Evolutionary conservation across 2,329 filamentous ascomycete species (phyloP).

Genomic region (Beauveria sp.): DNA sequence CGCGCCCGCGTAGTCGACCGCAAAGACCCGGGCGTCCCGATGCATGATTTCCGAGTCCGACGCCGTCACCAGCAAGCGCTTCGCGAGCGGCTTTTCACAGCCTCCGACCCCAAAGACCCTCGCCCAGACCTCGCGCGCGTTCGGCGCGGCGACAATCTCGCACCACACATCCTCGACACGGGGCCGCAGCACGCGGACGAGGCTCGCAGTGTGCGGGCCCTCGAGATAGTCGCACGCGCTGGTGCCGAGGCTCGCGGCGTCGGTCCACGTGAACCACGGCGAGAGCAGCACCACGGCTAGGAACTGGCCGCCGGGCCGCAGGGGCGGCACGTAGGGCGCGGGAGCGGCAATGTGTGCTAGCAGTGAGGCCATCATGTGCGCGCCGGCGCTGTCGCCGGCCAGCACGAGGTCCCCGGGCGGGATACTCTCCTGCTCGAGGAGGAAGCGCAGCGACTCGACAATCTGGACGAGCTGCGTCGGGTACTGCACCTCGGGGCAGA

Average conservation of each 20-base stretch:
- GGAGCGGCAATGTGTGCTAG: slow-evolving; percentile 16
- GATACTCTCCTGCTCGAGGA: slow-evolving; percentile 12
- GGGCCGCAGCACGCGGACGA: slow-evolving; percentile 2
- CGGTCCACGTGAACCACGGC: slow-evolving; percentile 16
- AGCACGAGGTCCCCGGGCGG: slow-evolving; percentile 15
- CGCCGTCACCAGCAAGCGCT: slow-evolving; percentile 5
- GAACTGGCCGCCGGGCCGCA: slow-evolving; percentile 5
- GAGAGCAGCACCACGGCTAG: slow-evolving; percentile 15
- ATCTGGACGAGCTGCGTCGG: slow-evolving; percentile 18
- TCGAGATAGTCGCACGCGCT: slow-evolving; percentile 16
- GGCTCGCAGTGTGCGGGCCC: background rate
- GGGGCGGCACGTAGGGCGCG: slow-evolving; percentile 13
- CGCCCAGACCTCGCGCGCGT: slow-evolving; percentile 4
- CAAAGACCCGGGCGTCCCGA: slow-evolving; percentile 1
- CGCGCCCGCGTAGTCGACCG: background rate
- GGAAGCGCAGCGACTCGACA: slow-evolving; percentile 14
- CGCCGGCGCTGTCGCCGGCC: slow-evolving; percentile 19
- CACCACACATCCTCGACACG: slow-evolving; percentile 8
- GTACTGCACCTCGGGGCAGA: slow-evolving; percentile 17
- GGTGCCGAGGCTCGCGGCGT: slow-evolving; percentile 13
- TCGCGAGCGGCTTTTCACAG: background rate
- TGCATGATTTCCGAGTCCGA: slow-evolving; percentile 9
- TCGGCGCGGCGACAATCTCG: slow-evolving; percentile 2
- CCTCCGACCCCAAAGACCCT: background rate
- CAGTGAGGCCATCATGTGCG: slow-evolving; percentile 16